Evolutionary conservation across 208 protist genomes (phyloP), one percentile per base, ranked within the genome.

Genomic region (Leishmania gerbilli): DNA sequence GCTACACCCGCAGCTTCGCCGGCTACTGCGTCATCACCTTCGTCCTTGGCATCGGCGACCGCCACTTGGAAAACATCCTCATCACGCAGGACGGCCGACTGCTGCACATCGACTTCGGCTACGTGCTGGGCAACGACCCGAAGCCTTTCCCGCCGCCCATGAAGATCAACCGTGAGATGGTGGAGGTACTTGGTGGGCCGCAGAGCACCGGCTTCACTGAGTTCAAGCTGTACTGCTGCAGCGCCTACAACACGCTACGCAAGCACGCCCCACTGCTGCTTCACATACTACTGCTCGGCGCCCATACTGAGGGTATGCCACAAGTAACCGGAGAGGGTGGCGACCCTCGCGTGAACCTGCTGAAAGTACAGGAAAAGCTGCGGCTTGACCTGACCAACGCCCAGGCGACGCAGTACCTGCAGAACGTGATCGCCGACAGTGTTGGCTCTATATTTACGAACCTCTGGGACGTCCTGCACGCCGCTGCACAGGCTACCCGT

Each of bases 91-190:
- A 98, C 76, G 99, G 99, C 37, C 88, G 96, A 51, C 85, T 99
- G 55, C 94, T 99, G 76, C 99, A 99, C 84, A 99, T 99, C 86
- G 99, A 99, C 89, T 99, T 99, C 90, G 98, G 99, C 17, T 99
- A 96, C 86, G 99, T 99, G 76, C 81, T 99, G 24, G 99, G 99
- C 55, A 88, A 94, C 85, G 99, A 99, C 87, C 98, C 99, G 17
- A 99, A 99, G 84, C 98, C 97, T 6, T 99, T 99, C 68, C 93
- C 98, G 21, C 97, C 98, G 56, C 98, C 98, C n/a, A 99, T 99
- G 94, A 99, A 99, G 84, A 92, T 99, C 58, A 95, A 84, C 68
- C 89, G 93, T 76, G 95, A 98, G 86, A 98, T 98, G 92, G 84
- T 98, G 49, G 93, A 95, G 76, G 90, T 89, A 24, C 89, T 98